Base-by-base conservation (phyloP, 768 basidiomycete genomes). In the Holtermannia corniformis region DNA sequence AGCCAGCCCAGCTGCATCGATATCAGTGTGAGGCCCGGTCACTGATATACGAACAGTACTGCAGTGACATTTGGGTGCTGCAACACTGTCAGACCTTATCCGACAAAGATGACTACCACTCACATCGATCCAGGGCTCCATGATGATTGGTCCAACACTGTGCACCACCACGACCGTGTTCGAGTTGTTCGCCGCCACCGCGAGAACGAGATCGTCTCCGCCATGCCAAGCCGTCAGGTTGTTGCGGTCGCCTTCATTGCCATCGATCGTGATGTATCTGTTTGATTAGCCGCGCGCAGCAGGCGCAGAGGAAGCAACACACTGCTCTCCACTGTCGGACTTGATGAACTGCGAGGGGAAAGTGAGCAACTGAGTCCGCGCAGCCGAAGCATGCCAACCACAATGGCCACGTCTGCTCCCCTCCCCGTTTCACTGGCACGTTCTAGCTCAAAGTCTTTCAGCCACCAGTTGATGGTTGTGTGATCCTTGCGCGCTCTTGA, bases 271-370 rank as follows among this genome's bases (percentile, higher is more conserved):
- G 60, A 87, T 83, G 64, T 86, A 87, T 37, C 32, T 37, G 32
- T 7, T n/a, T n/a, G n/a, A n/a, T n/a, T n/a, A n/a, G n/a, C n/a
- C n/a, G n/a, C n/a, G n/a, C n/a, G n/a, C n/a, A n/a, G n/a, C n/a
- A n/a, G 32, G 32, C 32, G 7, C 32, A 37, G 16, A 37, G 7
- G 32, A 37, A 37, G 32, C 32, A 7, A 37, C 32, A 7, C 32
- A 37, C 14, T 75, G 80, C 73, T 92, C 90, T 21, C 90, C 90
- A 4, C 86, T 88, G 67, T 91, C 84, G 1, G 85, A 78, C 56
- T 82, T 81, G 58, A 89, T 77, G 70, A 90, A 89, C 32, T 37
- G 10, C 16, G n/a, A n/a, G n/a, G n/a, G n/a, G n/a, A n/a, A n/a
- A n/a, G n/a, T n/a, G n/a, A 7, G 32, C 16, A 7, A 37, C 7